phyloP scores from a whole-genome alignment of 176 grass and related monocot genomes.

The Poa annua region DNA sequence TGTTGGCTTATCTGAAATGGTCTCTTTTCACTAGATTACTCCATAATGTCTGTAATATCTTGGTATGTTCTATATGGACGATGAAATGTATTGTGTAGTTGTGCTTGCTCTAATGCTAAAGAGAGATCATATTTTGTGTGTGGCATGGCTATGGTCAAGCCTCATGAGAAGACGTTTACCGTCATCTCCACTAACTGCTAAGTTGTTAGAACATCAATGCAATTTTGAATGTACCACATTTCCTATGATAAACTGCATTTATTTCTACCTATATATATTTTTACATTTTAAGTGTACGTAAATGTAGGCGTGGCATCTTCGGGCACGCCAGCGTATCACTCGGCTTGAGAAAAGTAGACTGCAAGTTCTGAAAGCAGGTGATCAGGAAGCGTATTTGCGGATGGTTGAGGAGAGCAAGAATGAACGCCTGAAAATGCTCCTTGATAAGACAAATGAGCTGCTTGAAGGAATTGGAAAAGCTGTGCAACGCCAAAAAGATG shows the following conservation, averaged over 20 bases:
- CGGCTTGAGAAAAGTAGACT: constrained; percentile 86
- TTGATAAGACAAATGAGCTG: constrained; percentile 96
- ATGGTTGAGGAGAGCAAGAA: constrained; percentile 99
- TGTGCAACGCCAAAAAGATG: constrained; percentile 96
- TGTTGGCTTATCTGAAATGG: constrained; percentile 19
- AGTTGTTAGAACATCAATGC: not conserved
- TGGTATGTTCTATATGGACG: not conserved
- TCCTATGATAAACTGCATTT: constrained; percentile 31
- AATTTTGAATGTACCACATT: constrained; percentile 20
- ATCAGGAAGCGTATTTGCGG: constrained; percentile 96
- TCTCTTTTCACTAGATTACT: not conserved
- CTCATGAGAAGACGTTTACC: constrained; percentile 12
- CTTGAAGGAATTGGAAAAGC: constrained; percentile 95
- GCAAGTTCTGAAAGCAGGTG: constrained; percentile 85
- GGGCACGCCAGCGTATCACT: constrained; percentile 82
- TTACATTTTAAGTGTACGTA: constrained; percentile 18
- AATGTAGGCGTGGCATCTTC: constrained; percentile 91
- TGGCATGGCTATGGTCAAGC: not conserved
- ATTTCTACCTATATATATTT: constrained; percentile 34
- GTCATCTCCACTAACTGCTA: not conserved
- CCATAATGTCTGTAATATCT: constrained; percentile 2
- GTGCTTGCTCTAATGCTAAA: constrained; percentile 12
- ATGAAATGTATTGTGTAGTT: constrained; percentile 10
- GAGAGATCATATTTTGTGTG: constrained; percentile 1
- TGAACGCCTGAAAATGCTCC: constrained; percentile 93